phyloP scores from a whole-genome alignment of 768 basidiomycete genomes.

The Trichaptum fuscoviolaceum region DNA sequence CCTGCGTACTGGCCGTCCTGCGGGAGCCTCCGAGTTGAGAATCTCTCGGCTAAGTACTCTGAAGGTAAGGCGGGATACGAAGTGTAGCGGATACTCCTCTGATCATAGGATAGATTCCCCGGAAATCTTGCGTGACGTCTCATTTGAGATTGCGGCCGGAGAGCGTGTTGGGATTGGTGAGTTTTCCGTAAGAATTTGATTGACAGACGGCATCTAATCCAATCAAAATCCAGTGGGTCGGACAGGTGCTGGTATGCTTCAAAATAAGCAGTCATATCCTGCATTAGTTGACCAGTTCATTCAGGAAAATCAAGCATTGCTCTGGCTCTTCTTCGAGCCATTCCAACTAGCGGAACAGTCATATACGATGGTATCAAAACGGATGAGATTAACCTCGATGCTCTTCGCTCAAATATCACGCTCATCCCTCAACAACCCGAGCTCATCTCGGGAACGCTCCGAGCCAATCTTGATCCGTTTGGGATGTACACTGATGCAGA shows the following conservation, averaged over 20 bases:
- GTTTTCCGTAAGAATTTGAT: background rate
- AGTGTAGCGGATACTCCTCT: background rate
- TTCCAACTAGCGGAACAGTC: constrained; percentile 32
- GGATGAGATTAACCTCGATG: constrained; percentile 77
- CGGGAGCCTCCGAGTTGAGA: constrained; percentile 6
- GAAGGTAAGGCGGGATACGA: background rate
- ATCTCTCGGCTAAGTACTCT: constrained; percentile 9
- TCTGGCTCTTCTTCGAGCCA: constrained; percentile 31
- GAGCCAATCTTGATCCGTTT: constrained; percentile 75
- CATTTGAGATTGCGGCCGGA: constrained; percentile 6
- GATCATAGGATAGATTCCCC: constrained; percentile 2
- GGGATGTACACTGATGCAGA: constrained; percentile 39
- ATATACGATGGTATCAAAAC: constrained; percentile 47
- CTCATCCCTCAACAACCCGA: constrained; percentile 49
- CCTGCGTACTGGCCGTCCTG: constrained; percentile 12
- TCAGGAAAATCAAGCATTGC: constrained; percentile 27
- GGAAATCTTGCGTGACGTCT: constrained; percentile 1
- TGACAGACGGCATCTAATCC: background rate
- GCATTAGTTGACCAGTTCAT: constrained; percentile 14
- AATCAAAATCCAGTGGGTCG: background rate
- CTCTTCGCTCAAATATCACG: constrained; percentile 66
- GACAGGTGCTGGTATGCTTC: constrained; percentile 11
- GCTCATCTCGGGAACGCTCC: constrained; percentile 73
- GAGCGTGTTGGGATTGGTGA: constrained; percentile 10
- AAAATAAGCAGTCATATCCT: constrained; percentile 14